These are phyloP conservation scores for Cryphonectria parasitica DNA, from an alignment of 2,329 filamentous ascomycete genomes.

Conservation along the genomic window DNA sequence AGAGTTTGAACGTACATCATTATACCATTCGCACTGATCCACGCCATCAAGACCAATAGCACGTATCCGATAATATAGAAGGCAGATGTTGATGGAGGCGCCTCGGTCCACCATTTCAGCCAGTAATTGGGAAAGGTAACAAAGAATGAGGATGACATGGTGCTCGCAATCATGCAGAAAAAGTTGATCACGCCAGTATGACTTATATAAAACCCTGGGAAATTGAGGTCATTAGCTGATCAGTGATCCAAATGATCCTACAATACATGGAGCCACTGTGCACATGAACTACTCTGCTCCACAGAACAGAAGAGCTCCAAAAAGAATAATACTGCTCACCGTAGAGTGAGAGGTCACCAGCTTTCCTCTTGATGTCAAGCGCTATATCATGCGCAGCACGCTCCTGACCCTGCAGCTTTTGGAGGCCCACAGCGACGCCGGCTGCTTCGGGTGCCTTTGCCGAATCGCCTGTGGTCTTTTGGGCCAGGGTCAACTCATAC, in stretches of 20 bases:
- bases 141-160: constrained; percentile 39
- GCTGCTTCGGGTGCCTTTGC: neutral
- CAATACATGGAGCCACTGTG: neutral
- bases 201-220: constrained; percentile 42
- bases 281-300: neutral
- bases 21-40: constrained; percentile 40
- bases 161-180: constrained; percentile 34
- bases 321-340: neutral
- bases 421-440: neutral
- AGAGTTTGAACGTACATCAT: constrained; percentile 34
- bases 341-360: neutral
- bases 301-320: constrained; percentile 27
- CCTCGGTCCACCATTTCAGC: constrained; percentile 46
- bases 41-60: constrained; percentile 40
- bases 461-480: neutral
- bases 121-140: constrained; percentile 44
- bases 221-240: constrained; percentile 41
- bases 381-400: constrained; percentile 4
- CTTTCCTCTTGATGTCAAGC: constrained; percentile 5
- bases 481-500: neutral
- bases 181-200: constrained; percentile 40
- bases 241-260: neutral
- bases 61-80: constrained; percentile 45
- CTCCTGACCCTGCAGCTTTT: constrained; percentile 4
- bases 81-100: constrained; percentile 27